Percentiles rank a stretch among this genome's conserved stretches.
Evolutionary conservation across 148 eudicot species (phyloP).

Genomic region (Rhododendron kiyosumense): DNA sequence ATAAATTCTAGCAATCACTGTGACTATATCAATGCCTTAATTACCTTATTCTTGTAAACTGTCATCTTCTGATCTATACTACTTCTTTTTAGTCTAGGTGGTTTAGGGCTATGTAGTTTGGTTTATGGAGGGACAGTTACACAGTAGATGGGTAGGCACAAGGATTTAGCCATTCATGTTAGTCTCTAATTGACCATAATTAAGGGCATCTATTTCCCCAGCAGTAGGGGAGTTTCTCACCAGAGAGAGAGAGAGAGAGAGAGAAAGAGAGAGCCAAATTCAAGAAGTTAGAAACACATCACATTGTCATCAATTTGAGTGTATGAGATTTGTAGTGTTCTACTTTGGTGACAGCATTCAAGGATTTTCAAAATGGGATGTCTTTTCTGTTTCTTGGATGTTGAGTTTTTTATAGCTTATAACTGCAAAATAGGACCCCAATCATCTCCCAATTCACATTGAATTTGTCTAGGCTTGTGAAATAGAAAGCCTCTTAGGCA

Average conservation of each 20-base stretch:
- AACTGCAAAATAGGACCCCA: background rate
- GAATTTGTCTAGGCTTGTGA: background rate
- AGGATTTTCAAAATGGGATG: background rate
- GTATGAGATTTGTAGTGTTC: background rate
- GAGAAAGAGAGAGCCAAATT: background rate
- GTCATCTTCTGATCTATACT: too few species aligned
- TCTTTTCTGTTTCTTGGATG: background rate
- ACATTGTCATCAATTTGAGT: background rate
- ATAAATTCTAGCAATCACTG: too few species aligned
- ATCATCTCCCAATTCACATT: background rate
- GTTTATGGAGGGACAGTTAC: background rate
- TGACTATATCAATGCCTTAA: too few species aligned
- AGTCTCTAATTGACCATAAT: slow-evolving; percentile 1
- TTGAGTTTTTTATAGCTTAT: background rate
- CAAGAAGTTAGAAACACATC: background rate
- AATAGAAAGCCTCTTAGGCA: background rate
- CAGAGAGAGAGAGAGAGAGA: background rate
- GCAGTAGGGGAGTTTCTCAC: background rate
- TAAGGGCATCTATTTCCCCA: background rate
- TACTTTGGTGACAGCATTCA: background rate
- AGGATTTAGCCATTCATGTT: background rate
- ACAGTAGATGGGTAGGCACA: background rate
- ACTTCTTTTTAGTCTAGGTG: too few species aligned
- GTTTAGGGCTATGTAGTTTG: background rate
- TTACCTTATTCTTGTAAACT: too few species aligned